phyloP scores from a whole-genome alignment of 768 basidiomycete genomes.

The Amanita exitialis region DNA sequence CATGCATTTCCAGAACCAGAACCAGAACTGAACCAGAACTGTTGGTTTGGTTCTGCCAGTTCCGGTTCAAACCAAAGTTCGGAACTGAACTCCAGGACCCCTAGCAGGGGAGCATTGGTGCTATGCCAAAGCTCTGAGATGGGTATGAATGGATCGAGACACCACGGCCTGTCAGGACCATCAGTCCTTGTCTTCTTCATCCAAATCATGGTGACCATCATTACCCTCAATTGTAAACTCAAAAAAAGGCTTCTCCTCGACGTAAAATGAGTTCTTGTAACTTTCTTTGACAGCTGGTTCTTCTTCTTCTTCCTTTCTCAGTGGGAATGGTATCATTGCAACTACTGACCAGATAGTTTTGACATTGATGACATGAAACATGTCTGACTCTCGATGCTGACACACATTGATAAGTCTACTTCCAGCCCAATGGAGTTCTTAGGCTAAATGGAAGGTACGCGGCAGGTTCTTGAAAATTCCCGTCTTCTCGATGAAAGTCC shows the following conservation, averaged over 20 bases:
- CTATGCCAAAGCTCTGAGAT: background rate
- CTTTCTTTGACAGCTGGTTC: background rate
- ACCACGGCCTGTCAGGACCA: too few species aligned
- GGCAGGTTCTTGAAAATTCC: too few species aligned
- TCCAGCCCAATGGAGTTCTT: too few species aligned
- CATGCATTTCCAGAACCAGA: too few species aligned
- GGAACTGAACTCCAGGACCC: too few species aligned
- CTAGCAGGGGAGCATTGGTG: background rate
- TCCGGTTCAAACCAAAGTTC: too few species aligned
- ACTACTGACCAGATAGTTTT: constrained; percentile 6
- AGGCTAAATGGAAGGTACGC: too few species aligned
- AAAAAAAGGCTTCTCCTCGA: too few species aligned
- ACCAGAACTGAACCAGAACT: too few species aligned
- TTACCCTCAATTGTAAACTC: background rate
- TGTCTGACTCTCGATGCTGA: background rate
- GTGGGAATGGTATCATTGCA: constrained; percentile 8
- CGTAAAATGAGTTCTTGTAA: constrained; percentile 1
- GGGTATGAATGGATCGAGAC: background rate
- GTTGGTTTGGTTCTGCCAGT: too few species aligned
- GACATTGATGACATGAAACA: background rate
- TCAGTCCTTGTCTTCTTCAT: background rate
- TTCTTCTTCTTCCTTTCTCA: constrained; percentile 1
- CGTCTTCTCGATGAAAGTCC: too few species aligned
- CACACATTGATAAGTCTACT: too few species aligned
- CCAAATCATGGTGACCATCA: background rate